A percentile compares a stretch with the other conserved stretches of the same genome.
phyloP scores from a whole-genome alignment of 2,329 filamentous ascomycete genomes.

The Amauroascus verrucosus region DNA sequence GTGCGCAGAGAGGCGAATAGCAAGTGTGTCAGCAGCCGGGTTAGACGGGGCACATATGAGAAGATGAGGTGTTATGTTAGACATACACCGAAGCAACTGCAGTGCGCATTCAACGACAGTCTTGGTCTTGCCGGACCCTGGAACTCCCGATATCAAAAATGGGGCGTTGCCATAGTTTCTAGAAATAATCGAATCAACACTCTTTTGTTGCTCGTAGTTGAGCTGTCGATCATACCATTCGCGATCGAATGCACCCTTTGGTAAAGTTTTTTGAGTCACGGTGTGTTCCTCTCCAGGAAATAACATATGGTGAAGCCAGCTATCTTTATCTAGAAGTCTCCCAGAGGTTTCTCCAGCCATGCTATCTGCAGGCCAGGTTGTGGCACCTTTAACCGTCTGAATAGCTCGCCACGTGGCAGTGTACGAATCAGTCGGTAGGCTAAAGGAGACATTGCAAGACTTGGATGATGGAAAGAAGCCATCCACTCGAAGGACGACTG shows the following conservation, averaged over 20 bases:
- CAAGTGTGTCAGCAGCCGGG: conserved; percentile 37
- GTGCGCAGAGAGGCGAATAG: conserved; percentile 30
- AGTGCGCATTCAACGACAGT: conserved; percentile 39
- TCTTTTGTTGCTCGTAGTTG: conserved; percentile 42
- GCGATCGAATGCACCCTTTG: conserved; percentile 27
- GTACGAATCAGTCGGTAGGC: conserved; percentile 15
- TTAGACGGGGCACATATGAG: conserved; percentile 40
- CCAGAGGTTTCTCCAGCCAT: conserved; percentile 37
- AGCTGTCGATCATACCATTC: conserved; percentile 33
- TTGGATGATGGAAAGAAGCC: conserved; percentile 12
- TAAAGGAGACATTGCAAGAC: conserved; percentile 21
- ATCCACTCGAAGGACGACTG: conserved; percentile 18
- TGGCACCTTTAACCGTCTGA: conserved; percentile 21
- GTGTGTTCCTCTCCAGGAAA: conserved; percentile 35
- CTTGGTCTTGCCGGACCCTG: conserved; percentile 46
- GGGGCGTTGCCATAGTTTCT: conserved; percentile 38
- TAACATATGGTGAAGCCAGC: conserved; percentile 31
- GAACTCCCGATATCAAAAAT: conserved; percentile 41
- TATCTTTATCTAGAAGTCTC: conserved; percentile 8
- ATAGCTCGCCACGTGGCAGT: conserved; percentile 19
- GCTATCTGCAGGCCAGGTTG: conserved; percentile 44
- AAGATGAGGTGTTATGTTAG: conserved; percentile 25
- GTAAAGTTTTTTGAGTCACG: conserved; percentile 30
- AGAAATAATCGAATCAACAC: conserved; percentile 34
- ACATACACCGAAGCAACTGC: conserved; percentile 20